Conservation (phyloP, 225 moss, liverwort and hornwort species). For the Physcomitrellopsis africana region DNA sequence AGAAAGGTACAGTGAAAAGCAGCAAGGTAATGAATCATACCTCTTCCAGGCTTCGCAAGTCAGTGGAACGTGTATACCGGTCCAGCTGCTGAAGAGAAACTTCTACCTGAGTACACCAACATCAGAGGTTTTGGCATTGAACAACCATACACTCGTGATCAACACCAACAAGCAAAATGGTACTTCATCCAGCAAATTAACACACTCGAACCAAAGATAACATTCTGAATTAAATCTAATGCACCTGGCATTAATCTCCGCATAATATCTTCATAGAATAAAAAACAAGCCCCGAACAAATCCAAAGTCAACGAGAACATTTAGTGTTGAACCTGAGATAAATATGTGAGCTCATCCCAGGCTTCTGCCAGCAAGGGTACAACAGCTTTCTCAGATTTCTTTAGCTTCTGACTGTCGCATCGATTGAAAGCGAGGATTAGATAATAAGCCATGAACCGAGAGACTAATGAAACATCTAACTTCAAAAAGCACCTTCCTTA, state of each 20-base stretch:
- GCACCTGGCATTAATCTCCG: not conserved
- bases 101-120: slow-evolving; percentile 46
- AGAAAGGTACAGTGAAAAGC: not conserved
- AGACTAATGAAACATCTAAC: slow-evolving; percentile 12
- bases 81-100: slow-evolving; percentile 60
- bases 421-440: slow-evolving; percentile 23
- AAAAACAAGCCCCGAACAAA: slow-evolving; percentile 3
- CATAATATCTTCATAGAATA: not conserved
- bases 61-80: slow-evolving; percentile 46
- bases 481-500: not conserved
- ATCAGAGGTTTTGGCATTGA: slow-evolving; percentile 19
- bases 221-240: not conserved
- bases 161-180: not conserved
- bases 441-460: slow-evolving; percentile 9
- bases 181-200: not conserved
- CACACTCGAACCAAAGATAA: not conserved
- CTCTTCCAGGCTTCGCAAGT: slow-evolving; percentile 64
- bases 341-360: slow-evolving; percentile 49
- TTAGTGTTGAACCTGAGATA: slow-evolving; percentile 51
- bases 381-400: slow-evolving; percentile 59
- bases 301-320: slow-evolving; percentile 8
- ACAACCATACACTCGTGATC: slow-evolving; percentile 4
- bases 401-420: slow-evolving; percentile 58
- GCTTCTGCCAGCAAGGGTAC: slow-evolving; percentile 58
- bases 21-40: slow-evolving; percentile 29